These are phyloP conservation scores for Penicillium sp. DNA, from an alignment of 2,329 filamentous ascomycete species.

Conservation along the genomic window DNA sequence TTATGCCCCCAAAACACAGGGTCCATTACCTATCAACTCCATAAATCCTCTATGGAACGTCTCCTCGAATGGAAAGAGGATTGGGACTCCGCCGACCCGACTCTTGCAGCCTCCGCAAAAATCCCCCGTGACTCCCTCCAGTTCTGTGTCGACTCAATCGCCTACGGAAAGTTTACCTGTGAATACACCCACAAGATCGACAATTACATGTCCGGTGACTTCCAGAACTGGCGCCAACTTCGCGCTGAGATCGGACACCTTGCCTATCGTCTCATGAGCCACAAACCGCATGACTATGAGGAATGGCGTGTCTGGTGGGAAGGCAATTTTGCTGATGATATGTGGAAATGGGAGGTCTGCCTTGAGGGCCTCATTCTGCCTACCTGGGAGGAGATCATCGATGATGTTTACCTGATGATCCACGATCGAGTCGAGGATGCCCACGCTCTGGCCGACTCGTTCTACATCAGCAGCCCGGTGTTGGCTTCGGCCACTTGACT, in stretches of 20 bases:
- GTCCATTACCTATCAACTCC: slow-evolving; percentile 4
- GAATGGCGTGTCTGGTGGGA: slow-evolving; percentile 29
- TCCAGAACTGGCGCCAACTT: slow-evolving; percentile 16
- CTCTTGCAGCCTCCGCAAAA: slow-evolving; percentile 24
- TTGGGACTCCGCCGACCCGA: slow-evolving; percentile 10
- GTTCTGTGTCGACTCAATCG: slow-evolving; percentile 21
- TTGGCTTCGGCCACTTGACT: background rate
- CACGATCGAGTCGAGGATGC: slow-evolving; percentile 29
- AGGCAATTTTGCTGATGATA: slow-evolving; percentile 21
- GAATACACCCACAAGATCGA: slow-evolving; percentile 7
- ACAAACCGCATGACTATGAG: slow-evolving; percentile 14
- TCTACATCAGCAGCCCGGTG: background rate
- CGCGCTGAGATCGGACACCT: slow-evolving; percentile 12
- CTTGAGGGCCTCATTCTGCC: slow-evolving; percentile 24
- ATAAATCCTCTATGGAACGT: slow-evolving; percentile 24
- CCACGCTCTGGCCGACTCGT: slow-evolving; percentile 7
- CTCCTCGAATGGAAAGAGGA: slow-evolving; percentile 26
- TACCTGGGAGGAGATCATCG: slow-evolving; percentile 26
- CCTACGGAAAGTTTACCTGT: slow-evolving; percentile 18
- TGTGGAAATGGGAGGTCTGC: slow-evolving; percentile 28
- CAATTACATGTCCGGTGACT: slow-evolving; percentile 4
- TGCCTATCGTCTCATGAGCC: slow-evolving; percentile 13
- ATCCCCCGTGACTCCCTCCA: slow-evolving; percentile 24
- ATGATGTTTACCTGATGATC: slow-evolving; percentile 25
- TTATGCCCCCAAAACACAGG: slow-evolving; percentile 24